Base-by-base conservation (phyloP, 768 basidiomycete genomes). In the Boletus tomentosulus region DNA sequence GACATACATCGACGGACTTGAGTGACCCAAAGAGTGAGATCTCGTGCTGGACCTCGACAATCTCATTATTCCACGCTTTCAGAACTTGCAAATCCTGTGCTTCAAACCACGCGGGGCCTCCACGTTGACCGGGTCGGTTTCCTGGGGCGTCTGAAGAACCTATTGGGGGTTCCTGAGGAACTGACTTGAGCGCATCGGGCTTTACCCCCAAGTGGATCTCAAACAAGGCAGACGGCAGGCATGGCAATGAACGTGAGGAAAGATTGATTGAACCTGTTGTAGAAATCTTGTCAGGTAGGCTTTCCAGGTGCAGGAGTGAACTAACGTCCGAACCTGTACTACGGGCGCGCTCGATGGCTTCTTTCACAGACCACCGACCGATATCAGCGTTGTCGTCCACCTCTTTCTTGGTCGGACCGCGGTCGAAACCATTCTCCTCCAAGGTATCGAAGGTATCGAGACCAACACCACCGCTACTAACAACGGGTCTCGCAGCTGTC, bases 11-110 rank as follows among this genome's bases (percentile, higher is more conserved):
- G 38, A 93, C 61, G 1, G 76, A 80, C 69, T 91, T 92, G 49
- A 93, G 73, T 4, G 87, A 89, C 3, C 90, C 90, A 64, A 93
- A 93, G 43, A 92, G 75, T 0, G 87, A 86, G 13, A 93, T 85
- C 66, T 93, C 91, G 24, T 83, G 84, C 59, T 92, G 90, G 28
- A 93, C 77, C 62, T 89, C 87, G 16, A 78, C 58, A 39, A 93
- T 91, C 19, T 86, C 84, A 61, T 93, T 92, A 62, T 84, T 86
- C 81, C 86, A 86, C 15, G 83, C 84, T 64, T 90, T 92, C 41
- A 93, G 71, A 5, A 87, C 73, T 35, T 81, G 79, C 22, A 93
- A 71, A 68, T 93, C 90, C 64, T 87, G 85, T 1, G 86, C 86
- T 64, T 92, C 89, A 60, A 84, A 93, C 88, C 90, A 90, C 1